phyloP scores from a whole-genome alignment of 1,284 basidiomycete genomes.

The Takashimella tepidaria region DNA sequence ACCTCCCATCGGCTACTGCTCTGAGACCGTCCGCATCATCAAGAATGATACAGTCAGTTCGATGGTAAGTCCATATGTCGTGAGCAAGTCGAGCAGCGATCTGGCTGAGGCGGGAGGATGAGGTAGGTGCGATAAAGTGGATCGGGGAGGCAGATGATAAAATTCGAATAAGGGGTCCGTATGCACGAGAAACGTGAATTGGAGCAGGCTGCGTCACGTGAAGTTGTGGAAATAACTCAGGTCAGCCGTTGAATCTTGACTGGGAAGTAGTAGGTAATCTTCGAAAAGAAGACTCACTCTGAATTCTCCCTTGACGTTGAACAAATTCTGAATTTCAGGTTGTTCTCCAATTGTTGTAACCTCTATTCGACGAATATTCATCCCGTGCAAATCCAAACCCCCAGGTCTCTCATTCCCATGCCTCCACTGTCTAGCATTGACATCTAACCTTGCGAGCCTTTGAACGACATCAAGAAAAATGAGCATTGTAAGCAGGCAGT shows the following conservation, averaged over 20 bases:
- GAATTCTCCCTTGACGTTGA: neutral
- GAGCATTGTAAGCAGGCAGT: neutral
- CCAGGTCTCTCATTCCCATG: neutral
- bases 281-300: neutral
- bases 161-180: slow-evolving; percentile 60
- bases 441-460: slow-evolving; percentile 36
- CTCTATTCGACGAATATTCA: slow-evolving; percentile 34
- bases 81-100: slow-evolving; percentile 63
- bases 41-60: slow-evolving; percentile 61
- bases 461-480: neutral
- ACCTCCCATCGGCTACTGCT: slow-evolving; percentile 14
- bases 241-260: no score
- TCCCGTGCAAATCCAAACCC: slow-evolving; percentile 25
- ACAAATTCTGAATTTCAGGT: neutral
- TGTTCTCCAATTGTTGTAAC: neutral
- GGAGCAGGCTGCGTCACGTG: neutral
- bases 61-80: slow-evolving; percentile 63
- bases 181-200: slow-evolving; percentile 38
- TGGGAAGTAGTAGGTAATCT: no score
- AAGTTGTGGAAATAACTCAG: no score
- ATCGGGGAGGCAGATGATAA: slow-evolving; percentile 56
- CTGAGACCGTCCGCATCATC: slow-evolving; percentile 49
- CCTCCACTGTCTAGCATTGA: slow-evolving; percentile 36
- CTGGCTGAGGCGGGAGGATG: slow-evolving; percentile 36
- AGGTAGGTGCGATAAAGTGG: slow-evolving; percentile 54